Evolutionary conservation across 495 filamentous ascomycete species (phyloP), one percentile per base, ranked within the genome.

Genomic region (Aspergillus cristatus): DNA sequence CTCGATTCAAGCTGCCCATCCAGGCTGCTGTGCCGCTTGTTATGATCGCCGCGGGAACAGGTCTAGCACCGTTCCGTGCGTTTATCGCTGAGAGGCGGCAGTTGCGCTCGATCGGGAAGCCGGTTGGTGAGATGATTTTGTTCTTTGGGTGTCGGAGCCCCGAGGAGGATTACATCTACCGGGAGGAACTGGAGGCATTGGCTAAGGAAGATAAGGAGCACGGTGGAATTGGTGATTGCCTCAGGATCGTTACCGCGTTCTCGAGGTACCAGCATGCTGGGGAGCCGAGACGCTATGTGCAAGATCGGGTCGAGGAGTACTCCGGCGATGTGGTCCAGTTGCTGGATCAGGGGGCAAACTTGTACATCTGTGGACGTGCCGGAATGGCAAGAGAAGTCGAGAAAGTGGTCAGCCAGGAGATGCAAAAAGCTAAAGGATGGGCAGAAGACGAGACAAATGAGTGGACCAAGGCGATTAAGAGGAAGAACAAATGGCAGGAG

Each of bases 311-410:
- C n/a, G 26, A 29, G 2, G 58, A 68, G 46, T 31, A 51, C n/a
- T 50, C 51, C 1, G 48, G 55, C 0, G 51, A 59, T n/a, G 50
- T 69, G 7, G 35, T 56, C 6, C 32, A 44, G 32, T 28, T 72
- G 22, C 43, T 71, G 26, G 57, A 62, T 13, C 45, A 57, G 35
- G 54, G 58, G 7, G 66, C 58, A 6, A 68, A 58, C 37, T 46
- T 73, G 15, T 74, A 74, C 50, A 58, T 74, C 24, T 72, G 69
- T 50, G 71, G 69, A 0, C 45, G 55, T n/a, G 67, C 67, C 12
- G 52, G 43, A 2, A 72, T 74, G 69, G 71, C 70, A 8, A 53
- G 67, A n/a, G 70, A 68, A 41, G 70, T 74, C 6, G 54, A 60
- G 32, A 55, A 55, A 41, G 40, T 46, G n/a, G 52, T 74, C 25